Evolutionary conservation across 495 filamentous ascomycete species (phyloP).

Genomic region (Thozetella sp.): DNA sequence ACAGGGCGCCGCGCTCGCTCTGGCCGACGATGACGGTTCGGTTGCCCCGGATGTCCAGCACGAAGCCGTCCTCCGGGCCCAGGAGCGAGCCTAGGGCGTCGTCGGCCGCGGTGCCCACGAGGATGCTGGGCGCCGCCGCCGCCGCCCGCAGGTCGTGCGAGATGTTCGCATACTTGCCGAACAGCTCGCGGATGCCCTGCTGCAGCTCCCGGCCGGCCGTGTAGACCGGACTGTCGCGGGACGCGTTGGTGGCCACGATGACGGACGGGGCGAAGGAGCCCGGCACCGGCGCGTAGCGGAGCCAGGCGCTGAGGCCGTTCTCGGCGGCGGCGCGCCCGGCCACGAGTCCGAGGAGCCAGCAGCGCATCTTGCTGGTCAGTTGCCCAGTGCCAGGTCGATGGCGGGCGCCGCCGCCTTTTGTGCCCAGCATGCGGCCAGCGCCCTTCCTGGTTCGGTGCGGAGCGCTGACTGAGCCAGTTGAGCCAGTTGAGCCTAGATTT

Average conservation of each 20-base stretch:
- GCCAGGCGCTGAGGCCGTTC: constrained; percentile 63
- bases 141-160: constrained; percentile 18
- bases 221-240: constrained; percentile 54
- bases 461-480: neutral
- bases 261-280: constrained; percentile 39
- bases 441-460: too few relatives aligned
- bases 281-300: constrained; percentile 63
- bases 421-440: too few relatives aligned
- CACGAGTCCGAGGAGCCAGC: constrained; percentile 24
- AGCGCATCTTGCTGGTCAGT: constrained; percentile 22
- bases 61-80: constrained; percentile 66
- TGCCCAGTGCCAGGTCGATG: neutral
- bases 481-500: neutral
- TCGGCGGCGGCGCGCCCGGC: constrained; percentile 46
- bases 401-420: neutral
- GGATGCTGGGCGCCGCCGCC: constrained; percentile 35
- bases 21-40: constrained; percentile 63
- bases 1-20: constrained; percentile 69
- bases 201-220: constrained; percentile 62
- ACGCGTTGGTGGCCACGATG: constrained; percentile 58
- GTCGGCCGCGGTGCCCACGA: constrained; percentile 59
- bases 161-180: constrained; percentile 44
- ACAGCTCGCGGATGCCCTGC: constrained; percentile 55
- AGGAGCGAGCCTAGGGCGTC: constrained; percentile 43
- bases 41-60: constrained; percentile 46